These are phyloP conservation scores for Globisporangium sylvaticum DNA, from an alignment of 352 stramenopile genomes.

Conservation along the genomic window DNA sequence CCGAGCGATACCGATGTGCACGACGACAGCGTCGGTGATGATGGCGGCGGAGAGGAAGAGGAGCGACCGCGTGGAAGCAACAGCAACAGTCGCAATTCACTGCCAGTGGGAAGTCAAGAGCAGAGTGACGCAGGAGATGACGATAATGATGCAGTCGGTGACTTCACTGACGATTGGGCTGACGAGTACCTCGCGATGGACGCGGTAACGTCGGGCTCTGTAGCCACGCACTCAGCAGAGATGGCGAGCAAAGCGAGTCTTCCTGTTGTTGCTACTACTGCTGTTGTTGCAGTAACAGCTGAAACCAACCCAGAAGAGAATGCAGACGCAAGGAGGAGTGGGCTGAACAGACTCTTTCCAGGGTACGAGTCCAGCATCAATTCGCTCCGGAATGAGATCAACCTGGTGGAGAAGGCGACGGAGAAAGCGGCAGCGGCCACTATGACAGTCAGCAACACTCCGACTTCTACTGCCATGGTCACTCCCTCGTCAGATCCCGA, in stretches of 20 bases:
- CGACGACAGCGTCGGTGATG: constrained; percentile 14
- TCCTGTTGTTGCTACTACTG: background rate
- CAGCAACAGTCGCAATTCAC: background rate
- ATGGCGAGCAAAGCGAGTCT: background rate
- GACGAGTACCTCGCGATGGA: constrained; percentile 33
- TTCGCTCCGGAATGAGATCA: constrained; percentile 12
- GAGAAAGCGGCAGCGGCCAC: constrained; percentile 2
- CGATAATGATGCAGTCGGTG: constrained; percentile 21
- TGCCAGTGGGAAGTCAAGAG: background rate
- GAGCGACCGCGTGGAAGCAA: constrained; percentile 2
- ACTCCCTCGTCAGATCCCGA: background rate
- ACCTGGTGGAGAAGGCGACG: constrained; percentile 7
- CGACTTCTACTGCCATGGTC: background rate
- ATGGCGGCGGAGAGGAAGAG: constrained; percentile 16
- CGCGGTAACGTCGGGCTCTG: background rate
- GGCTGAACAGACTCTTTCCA: constrained; percentile 6
- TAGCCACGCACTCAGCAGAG: background rate
- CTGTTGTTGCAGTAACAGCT: background rate
- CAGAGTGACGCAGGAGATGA: background rate
- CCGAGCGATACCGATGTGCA: constrained; percentile 25
- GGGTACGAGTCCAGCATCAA: constrained; percentile 3
- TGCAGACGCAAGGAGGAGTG: background rate
- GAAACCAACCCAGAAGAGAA: background rate
- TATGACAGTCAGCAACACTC: background rate
- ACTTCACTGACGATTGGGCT: constrained; percentile 38